Conservation (phyloP, 176 grass and related monocot species). For the Paspalum notatum region DNA sequence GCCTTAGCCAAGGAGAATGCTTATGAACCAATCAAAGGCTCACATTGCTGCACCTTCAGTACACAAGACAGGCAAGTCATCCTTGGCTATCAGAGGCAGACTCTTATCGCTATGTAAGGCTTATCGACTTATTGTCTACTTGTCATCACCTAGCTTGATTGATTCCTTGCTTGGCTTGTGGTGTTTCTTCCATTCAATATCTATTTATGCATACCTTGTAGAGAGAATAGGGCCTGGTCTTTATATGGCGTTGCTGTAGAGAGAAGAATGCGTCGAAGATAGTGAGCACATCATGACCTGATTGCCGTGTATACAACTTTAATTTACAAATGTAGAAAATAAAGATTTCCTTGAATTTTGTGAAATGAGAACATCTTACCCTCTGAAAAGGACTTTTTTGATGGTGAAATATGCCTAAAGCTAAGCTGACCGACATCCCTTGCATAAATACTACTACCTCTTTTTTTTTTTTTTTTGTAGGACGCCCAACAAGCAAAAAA, state of each 20-base stretch:
- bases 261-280: slow-evolving; percentile 4
- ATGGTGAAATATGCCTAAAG: slow-evolving; percentile 29
- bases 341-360: slow-evolving; percentile 22
- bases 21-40: slow-evolving; percentile 28
- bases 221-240: background rate
- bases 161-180: background rate
- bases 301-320: background rate
- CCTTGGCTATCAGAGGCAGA: slow-evolving; percentile 36
- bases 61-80: slow-evolving; percentile 36
- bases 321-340: background rate
- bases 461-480: too few species aligned
- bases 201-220: slow-evolving; percentile 23
- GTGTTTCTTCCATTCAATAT: background rate
- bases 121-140: slow-evolving; percentile 6
- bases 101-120: slow-evolving; percentile 32
- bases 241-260: background rate
- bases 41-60: background rate
- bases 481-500: too few species aligned
- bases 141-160: background rate
- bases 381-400: background rate
- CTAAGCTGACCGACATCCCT: background rate
- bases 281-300: slow-evolving; percentile 19
- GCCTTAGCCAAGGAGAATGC: slow-evolving; percentile 55
- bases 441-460: too few species aligned
- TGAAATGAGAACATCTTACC: slow-evolving; percentile 22